Base-by-base conservation (phyloP, 176 grass and related monocot genomes). In the Musa itinerans region DNA sequence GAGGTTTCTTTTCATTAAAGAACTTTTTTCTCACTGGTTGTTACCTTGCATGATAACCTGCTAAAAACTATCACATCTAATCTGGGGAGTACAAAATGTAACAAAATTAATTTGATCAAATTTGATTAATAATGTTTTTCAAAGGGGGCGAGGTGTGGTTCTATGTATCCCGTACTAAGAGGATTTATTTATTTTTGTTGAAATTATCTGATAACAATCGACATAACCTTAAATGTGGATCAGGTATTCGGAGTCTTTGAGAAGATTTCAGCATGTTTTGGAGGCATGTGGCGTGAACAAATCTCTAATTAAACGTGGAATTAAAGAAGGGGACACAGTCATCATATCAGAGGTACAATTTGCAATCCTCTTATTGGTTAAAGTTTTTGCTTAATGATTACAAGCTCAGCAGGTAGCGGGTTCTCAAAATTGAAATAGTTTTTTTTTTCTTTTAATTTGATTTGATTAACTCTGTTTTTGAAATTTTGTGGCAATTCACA, bases 261-360 rank as follows among this genome's bases (percentile, higher is more conserved):
- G 87, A 80, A 85, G 94, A 13, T 98, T 98, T 68, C 94, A 90
- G 75, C 77, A 85, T 85, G 90, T 83, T 79, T 82, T 93, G 63
- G 94, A 98, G 80, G 94, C 88, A 58, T 93, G 94, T 62, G 88
- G 90, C 79, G 90, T 98, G 7, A 89, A 98, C 79, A 93, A 85
- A 83, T 78, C 87, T 77, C 84, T 98, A 19, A 74, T 82, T 26
- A 98, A 87, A 52, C 82, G 59, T 61, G 94, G 94, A 80, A 82
- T 98, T 78, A 91, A 98, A 78, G 94, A 98, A 80, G 94, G 90
- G 0, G 94, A 98, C 61, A 93, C 86, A 0, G 90, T 98, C 10
- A 79, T 93, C 73, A 68, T 98, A 11, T 86, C 88, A 17, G 90
- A 93, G 88, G 94, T 98, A 92, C 53, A 59, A 8, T 61, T 19